Evolutionary conservation across 495 filamentous ascomycete genomes (phyloP).

Genomic region (Talaromyces thailandensis): DNA sequence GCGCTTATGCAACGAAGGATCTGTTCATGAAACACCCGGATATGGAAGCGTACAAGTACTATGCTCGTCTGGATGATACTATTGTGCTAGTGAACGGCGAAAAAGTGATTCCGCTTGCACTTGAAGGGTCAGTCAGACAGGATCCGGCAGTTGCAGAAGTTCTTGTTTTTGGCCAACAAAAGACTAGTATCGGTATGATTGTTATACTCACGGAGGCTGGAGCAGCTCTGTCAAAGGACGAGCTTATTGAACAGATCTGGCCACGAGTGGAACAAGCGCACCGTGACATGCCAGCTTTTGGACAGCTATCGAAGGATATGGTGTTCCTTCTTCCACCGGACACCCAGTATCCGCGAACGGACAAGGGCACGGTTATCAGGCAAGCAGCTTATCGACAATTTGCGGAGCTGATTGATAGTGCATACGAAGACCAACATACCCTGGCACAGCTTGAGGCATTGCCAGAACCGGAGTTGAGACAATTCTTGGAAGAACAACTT

Average conservation of each 20-base stretch:
- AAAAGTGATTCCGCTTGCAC: conserved; percentile 56
- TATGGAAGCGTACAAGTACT: conserved; percentile 51
- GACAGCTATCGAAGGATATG: conserved; percentile 43
- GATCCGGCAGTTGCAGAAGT: conserved; percentile 25
- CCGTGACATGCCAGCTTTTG: conserved; percentile 39
- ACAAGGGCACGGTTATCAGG: conserved; percentile 50
- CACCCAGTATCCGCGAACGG: conserved; percentile 39
- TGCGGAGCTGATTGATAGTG: conserved; percentile 34
- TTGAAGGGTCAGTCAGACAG: conserved; percentile 42
- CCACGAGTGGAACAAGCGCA: conserved; percentile 41
- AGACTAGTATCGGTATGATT: conserved; percentile 30
- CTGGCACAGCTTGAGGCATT: neutral
- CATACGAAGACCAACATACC: conserved; percentile 24
- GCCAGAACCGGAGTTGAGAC: conserved; percentile 10
- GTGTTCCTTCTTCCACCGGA: conserved; percentile 36
- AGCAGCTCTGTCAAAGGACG: conserved; percentile 22
- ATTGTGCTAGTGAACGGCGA: conserved; percentile 57
- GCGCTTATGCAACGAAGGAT: conserved; percentile 49
- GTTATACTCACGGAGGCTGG: conserved; percentile 22
- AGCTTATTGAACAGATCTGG: conserved; percentile 43
- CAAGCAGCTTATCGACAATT: conserved; percentile 44
- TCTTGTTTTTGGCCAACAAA: conserved; percentile 31
- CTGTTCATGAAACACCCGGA: conserved; percentile 47
- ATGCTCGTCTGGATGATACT: conserved; percentile 49
- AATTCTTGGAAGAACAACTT: conserved; percentile 8